Percentiles rank a stretch among this genome's conserved stretches.
phyloP scores from a whole-genome alignment of 1,284 basidiomycete genomes.

The Tilletia walkeri region DNA sequence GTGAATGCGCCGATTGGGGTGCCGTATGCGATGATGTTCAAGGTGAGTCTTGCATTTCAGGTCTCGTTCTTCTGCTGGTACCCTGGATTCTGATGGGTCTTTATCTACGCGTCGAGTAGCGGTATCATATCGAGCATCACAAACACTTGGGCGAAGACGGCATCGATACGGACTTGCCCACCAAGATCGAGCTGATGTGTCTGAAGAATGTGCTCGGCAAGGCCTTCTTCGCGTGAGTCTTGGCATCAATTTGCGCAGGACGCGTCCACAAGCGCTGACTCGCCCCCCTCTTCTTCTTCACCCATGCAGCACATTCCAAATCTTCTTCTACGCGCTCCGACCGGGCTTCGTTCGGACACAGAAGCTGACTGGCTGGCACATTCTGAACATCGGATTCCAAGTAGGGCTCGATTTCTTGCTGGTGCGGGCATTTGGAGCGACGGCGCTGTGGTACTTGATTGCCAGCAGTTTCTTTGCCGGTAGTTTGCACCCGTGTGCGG shows the following conservation, averaged over 20 bases:
- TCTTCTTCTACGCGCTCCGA: conserved; percentile 93
- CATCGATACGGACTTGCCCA: conserved; percentile 90
- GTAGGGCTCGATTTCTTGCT: conserved; percentile 70
- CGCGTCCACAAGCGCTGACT: neutral
- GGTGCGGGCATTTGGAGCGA: conserved; percentile 37
- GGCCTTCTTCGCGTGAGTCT: conserved; percentile 76
- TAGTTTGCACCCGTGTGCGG: conserved; percentile 88
- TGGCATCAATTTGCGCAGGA: neutral
- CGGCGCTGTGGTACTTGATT: conserved; percentile 69
- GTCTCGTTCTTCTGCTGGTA: neutral
- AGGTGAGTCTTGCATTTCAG: conserved; percentile 61
- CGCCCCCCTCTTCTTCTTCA: too few relatives aligned
- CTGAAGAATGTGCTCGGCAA: conserved; percentile 95
- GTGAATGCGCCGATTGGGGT: conserved; percentile 90
- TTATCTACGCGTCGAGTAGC: conserved; percentile 57
- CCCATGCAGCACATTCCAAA: conserved; percentile 76
- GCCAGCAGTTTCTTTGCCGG: conserved; percentile 91
- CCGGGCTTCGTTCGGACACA: conserved; percentile 91
- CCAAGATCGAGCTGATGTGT: conserved; percentile 75
- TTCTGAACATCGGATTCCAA: conserved; percentile 71
- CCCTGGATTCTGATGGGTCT: neutral
- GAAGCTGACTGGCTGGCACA: conserved; percentile 77
- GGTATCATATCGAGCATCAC: conserved; percentile 81
- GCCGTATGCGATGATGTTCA: conserved; percentile 94
- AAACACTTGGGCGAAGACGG: conserved; percentile 94